Conservation (phyloP, 768 basidiomycete genomes). For the Leccinum disarticulatum region DNA sequence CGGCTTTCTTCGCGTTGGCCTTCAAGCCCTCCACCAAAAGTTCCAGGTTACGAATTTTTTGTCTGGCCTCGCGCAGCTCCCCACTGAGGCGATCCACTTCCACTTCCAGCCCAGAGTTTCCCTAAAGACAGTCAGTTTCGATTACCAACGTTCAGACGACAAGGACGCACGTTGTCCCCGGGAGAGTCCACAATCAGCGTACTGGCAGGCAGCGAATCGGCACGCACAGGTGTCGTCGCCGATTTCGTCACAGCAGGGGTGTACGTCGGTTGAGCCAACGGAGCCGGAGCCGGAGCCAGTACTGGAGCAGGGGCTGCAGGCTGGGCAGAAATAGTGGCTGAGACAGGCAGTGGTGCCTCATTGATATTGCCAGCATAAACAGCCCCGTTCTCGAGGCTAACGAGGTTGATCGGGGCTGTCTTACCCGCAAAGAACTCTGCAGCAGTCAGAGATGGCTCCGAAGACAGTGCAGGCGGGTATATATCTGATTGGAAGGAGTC, state of each 20-base stretch:
- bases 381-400: conserved; percentile 73
- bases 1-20: neutral
- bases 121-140: neutral
- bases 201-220: neutral
- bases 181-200: neutral
- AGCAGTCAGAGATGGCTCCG: conserved; percentile 76
- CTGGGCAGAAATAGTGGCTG: conserved; percentile 32
- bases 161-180: neutral
- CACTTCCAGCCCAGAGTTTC: neutral
- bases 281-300: conserved; percentile 12
- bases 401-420: conserved; percentile 69
- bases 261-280: conserved; percentile 35
- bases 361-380: conserved; percentile 33
- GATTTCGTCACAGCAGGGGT: conserved; percentile 30
- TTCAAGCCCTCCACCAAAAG: neutral
- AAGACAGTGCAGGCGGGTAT: conserved; percentile 86
- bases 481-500: conserved; percentile 98
- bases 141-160: neutral
- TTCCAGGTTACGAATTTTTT: neutral
- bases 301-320: conserved; percentile 26
- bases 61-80: neutral
- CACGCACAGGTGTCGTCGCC: neutral
- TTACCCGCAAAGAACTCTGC: conserved; percentile 90
- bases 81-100: neutral
- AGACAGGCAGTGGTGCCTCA: conserved; percentile 18